These are phyloP conservation scores for Argentina anserina DNA, from an alignment of 306 rosid genomes.

Conservation along the genomic window DNA sequence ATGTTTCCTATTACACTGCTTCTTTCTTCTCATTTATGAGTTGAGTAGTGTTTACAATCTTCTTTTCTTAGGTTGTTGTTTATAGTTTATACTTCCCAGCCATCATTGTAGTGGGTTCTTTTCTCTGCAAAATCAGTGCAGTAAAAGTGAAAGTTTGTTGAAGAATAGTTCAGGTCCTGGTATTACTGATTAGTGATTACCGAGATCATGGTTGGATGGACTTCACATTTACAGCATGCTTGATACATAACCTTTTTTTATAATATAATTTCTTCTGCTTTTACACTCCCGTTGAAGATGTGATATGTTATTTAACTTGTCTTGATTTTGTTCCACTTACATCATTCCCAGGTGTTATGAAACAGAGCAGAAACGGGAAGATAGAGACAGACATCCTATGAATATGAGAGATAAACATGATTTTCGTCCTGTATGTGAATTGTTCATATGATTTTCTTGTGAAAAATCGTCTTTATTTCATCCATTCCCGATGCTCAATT, in stretches of 20 bases:
- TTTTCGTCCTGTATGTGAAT: constrained; percentile 56
- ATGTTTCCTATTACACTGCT: not conserved
- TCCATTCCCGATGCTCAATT: constrained; percentile 13
- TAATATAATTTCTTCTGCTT: not conserved
- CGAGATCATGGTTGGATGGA: not conserved
- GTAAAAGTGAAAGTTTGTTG: not conserved
- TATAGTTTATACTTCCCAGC: not conserved
- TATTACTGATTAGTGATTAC: not conserved
- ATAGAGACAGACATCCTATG: constrained; percentile 81
- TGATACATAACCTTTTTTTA: not conserved
- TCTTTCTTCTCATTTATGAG: not conserved
- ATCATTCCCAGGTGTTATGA: constrained; percentile 62
- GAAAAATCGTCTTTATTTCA: not conserved
- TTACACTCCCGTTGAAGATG: not conserved
- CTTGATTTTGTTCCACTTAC: not conserved
- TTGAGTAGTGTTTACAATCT: not conserved
- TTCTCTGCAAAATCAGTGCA: not conserved
- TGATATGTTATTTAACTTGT: not conserved
- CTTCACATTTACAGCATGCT: not conserved
- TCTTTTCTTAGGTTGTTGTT: not conserved
- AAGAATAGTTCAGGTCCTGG: not conserved
- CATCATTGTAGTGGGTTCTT: not conserved
- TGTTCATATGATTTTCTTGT: not conserved
- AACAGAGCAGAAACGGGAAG: constrained; percentile 81
- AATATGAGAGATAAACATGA: constrained; percentile 85